Evolutionary conservation across 2,329 filamentous ascomycete species (phyloP), one percentile per base, ranked within the genome.

Genomic region (Alternaria sp.): DNA sequence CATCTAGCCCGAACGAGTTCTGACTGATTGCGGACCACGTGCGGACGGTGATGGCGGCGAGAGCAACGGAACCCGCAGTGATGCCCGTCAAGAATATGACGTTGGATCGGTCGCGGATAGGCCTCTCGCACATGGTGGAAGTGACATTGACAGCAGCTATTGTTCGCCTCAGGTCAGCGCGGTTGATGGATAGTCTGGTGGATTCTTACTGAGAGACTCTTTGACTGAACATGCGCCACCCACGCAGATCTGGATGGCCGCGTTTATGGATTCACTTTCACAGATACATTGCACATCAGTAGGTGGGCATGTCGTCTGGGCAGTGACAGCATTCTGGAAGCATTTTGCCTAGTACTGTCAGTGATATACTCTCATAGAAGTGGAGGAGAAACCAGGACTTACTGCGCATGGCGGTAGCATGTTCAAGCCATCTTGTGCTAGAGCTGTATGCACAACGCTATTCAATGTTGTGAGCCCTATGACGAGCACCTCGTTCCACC

Each of bases 121-220:
- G 75, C 3, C 68, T 68, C 15, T 71, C 74, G 50, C 81, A 83
- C 25, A 74, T 69, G 15, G 76, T 75, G 10, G 63, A 50, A 0
- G 80, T 81, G 32, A 75, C 67, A 62, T 82, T 81, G 65, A 81
- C 76, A 6, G 78, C 77, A 10, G 71, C 77, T 79, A 45, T 28
- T 10, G 17, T 26, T 5, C 7, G 12, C 4, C 2, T 46, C 21
- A 46, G 0, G 19, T 46, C 44, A 46, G 44, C 44, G 44, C 21
- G 13, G 13, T 46, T 46, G 6, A 19, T 47, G 10, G 19, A 6
- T 2, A 19, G 19, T 26, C 26, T n/a, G 43, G 43, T 4, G 10
- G 7, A 15, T 23, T 50, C 66, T 46, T 57, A 70, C 68, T 32
- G 32, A 70, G 26, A 2, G 57, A 56, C 17, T 70, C 57, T 13